phyloP scores from a whole-genome alignment of 1,284 basidiomycete genomes.

The Ganoderma boninense region DNA sequence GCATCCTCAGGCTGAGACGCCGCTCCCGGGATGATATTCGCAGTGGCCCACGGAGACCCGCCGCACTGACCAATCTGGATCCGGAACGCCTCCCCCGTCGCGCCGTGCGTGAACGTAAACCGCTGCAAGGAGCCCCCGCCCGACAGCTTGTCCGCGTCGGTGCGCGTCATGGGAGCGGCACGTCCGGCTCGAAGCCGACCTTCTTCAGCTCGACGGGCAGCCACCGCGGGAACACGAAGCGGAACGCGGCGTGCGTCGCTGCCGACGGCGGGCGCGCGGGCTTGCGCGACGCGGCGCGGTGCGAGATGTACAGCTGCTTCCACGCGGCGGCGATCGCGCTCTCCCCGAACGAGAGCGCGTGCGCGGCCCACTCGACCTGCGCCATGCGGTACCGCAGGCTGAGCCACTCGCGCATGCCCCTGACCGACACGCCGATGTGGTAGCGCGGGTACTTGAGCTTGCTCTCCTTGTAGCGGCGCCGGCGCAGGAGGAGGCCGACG shows the following conservation, averaged over 20 bases:
- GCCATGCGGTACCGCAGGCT: conserved; percentile 27
- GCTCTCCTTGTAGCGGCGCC: conserved; percentile 16
- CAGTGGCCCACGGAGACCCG: conserved; percentile 23
- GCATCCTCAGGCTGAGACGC: neutral
- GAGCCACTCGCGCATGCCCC: conserved; percentile 20
- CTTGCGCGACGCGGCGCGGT: conserved; percentile 26
- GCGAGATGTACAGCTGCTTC: conserved; percentile 28
- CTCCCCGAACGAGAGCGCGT: conserved; percentile 22
- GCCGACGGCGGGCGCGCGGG: neutral
- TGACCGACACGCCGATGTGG: conserved; percentile 21
- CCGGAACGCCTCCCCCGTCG: conserved; percentile 17
- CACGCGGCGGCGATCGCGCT: conserved; percentile 24
- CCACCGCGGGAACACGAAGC: conserved; percentile 27
- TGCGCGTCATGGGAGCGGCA: neutral
- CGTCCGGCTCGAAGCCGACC: conserved; percentile 21
- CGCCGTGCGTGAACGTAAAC: conserved; percentile 21
- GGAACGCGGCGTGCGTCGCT: conserved; percentile 11
- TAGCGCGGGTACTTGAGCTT: conserved; percentile 19
- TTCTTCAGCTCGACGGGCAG: conserved; percentile 26
- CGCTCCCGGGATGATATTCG: neutral
- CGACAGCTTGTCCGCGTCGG: conserved; percentile 10
- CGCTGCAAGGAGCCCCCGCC: conserved; percentile 3
- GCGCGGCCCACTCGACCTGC: conserved; percentile 23
- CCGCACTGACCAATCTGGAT: conserved; percentile 23
- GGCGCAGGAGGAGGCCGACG: conserved; percentile 28